Conservation (phyloP, 768 basidiomycete species). For the Clathrus columnatus region DNA sequence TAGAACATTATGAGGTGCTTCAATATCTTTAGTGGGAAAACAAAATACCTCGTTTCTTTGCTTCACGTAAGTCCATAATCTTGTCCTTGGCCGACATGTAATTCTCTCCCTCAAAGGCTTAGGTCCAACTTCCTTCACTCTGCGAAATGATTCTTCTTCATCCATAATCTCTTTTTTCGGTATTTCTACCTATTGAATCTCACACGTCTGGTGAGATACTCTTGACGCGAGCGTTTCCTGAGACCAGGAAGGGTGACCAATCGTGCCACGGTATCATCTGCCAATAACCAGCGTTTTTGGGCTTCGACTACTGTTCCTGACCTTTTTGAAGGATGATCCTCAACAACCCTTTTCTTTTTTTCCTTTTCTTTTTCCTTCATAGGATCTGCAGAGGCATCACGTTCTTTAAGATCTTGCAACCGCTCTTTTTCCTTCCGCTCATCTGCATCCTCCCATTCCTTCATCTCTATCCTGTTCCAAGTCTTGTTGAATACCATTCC, state of each 20-base stretch:
- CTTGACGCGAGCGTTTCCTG: slow-evolving; percentile 83
- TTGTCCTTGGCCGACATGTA: slow-evolving; percentile 78
- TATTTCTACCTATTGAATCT: slow-evolving; percentile 91
- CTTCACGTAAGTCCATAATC: slow-evolving; percentile 79
- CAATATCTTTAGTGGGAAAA: slow-evolving; percentile 9
- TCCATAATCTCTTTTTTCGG: slow-evolving; percentile 89
- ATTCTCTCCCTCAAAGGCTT: slow-evolving; percentile 53
- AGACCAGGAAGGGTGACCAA: slow-evolving; percentile 57
- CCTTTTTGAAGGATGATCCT: slow-evolving; percentile 79
- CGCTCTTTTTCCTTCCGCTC: slow-evolving; percentile 63
- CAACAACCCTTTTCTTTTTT: slow-evolving; percentile 81
- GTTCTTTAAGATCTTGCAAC: slow-evolving; percentile 68
- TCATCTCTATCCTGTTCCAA: slow-evolving; percentile 26
- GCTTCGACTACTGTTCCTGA: slow-evolving; percentile 72
- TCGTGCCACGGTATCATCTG: slow-evolving; percentile 56
- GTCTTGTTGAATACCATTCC: slow-evolving; percentile 24
- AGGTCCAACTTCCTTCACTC: slow-evolving; percentile 85
- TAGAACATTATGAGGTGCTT: slow-evolving; percentile 24
- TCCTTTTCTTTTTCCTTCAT: slow-evolving; percentile 76
- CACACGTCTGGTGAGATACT: slow-evolving; percentile 95
- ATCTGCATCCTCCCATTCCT: slow-evolving; percentile 81
- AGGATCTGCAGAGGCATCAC: slow-evolving; percentile 90
- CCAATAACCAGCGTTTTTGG: slow-evolving; percentile 67
- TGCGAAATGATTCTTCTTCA: slow-evolving; percentile 81
- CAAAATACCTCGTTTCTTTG: slow-evolving; percentile 82